Conservation (phyloP, 768 basidiomycete species). For the Boletus reticulatus region DNA sequence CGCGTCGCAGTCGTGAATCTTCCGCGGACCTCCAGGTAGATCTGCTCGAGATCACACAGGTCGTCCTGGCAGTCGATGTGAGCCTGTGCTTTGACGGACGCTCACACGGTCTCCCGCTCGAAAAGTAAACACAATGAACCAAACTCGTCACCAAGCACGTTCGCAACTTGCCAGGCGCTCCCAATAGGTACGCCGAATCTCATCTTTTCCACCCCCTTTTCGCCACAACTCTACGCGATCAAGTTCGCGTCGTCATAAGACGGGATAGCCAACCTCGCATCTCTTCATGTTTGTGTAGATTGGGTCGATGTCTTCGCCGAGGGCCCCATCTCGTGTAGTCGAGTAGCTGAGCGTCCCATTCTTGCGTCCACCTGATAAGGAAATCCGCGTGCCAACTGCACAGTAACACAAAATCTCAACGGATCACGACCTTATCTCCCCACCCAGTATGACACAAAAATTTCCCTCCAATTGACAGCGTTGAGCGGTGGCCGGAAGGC, state of each 20-base stretch:
- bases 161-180: constrained; percentile 11
- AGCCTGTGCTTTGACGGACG: constrained; percentile 1
- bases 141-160: neutral
- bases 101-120: constrained; percentile 6
- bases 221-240: constrained; percentile 17
- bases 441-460: constrained; percentile 5
- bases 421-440: constrained; percentile 34
- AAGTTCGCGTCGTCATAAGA: constrained; percentile 4
- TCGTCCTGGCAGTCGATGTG: constrained; percentile 21
- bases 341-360: neutral
- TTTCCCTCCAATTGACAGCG: constrained; percentile 11
- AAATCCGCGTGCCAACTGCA: neutral
- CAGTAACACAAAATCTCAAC: constrained; percentile 18
- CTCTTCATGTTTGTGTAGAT: constrained; percentile 10
- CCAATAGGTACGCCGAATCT: constrained; percentile 16
- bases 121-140: constrained; percentile 21
- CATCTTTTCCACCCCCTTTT: constrained; percentile 29
- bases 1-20: constrained; percentile 29
- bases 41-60: constrained; percentile 20
- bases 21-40: constrained; percentile 32
- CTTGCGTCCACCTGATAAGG: constrained; percentile 1
- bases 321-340: neutral
- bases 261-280: neutral
- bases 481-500: constrained; percentile 17
- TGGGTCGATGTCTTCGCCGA: constrained; percentile 14